These are phyloP conservation scores for Coniochaeta hoffmannii DNA, from an alignment of 2,329 filamentous ascomycete species.

Conservation along the genomic window DNA sequence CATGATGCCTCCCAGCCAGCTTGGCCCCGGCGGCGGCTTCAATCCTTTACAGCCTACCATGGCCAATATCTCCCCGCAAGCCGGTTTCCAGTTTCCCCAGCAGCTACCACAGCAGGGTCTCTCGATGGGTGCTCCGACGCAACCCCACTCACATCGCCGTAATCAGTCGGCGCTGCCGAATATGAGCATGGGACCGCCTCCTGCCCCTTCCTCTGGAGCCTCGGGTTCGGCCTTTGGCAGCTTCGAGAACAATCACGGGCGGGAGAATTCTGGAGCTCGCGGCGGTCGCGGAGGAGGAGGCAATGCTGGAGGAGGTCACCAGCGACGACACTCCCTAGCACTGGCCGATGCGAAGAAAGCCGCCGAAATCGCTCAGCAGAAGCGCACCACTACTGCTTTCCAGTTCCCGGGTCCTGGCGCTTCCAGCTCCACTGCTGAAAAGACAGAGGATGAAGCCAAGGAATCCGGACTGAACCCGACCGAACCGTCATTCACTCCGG, in stretches of 20 bases:
- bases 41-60: conserved; percentile 75
- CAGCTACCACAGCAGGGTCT: conserved; percentile 69
- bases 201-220: conserved; percentile 85
- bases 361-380: conserved; percentile 92
- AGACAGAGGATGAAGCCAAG: conserved; percentile 46
- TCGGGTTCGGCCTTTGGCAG: conserved; percentile 74
- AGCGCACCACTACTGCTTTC: conserved; percentile 87
- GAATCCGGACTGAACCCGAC: conserved; percentile 20
- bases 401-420: conserved; percentile 80
- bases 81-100: conserved; percentile 82
- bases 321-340: conserved; percentile 89
- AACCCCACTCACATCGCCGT: conserved; percentile 83
- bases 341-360: conserved; percentile 96
- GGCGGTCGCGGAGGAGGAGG: conserved; percentile 69
- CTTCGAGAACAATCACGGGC: conserved; percentile 59
- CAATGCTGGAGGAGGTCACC: conserved; percentile 67
- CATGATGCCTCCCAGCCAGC: conserved; percentile 81
- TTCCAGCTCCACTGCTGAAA: conserved; percentile 49
- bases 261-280: conserved; percentile 61
- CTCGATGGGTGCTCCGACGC: conserved; percentile 67
- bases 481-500: conserved; percentile 31
- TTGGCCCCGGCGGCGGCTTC: conserved; percentile 64
- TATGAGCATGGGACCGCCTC: conserved; percentile 81
- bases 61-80: conserved; percentile 69
- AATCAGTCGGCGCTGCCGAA: conserved; percentile 96